Base-by-base conservation (phyloP, 805 yeast genomes). In the Wickerhamomyces alni region DNA sequence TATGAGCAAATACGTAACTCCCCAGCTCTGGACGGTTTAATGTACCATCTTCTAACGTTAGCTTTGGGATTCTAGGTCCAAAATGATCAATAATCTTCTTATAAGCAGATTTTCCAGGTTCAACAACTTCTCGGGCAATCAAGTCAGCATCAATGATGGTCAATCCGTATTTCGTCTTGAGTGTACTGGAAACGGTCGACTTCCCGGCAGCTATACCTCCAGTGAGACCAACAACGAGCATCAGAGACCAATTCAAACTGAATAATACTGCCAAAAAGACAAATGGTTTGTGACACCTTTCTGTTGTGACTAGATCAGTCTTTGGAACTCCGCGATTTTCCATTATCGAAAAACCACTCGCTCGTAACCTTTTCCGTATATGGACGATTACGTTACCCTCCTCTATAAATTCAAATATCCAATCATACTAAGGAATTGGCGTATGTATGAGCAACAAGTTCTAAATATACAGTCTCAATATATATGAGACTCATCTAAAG, bases 171-270 rank as follows among this genome's bases (percentile, higher is more conserved):
- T 75, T 62, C 9, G 75, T 72, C 5, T 59, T 45, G 10, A 93
- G 62, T 27, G 74, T 59, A 15, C 63, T 55, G 0, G 96, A 86
- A 0, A 86, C 97, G 0, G 98, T 91, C 16, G 95, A 82, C 55
- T 93, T 93, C 3, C 99, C 99, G n/a, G 93, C 74, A 5, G 96
- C 96, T 36, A 93, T 93, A 2, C 97, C 96, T 2, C 99, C 99
- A 0, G 99, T 93, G n/a, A 93, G 72, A 1, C 99, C 99, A 6
- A 93, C 74, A 25, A 93, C 72, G 33, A 93, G 72, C 99, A 93
- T 91, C 19, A 11, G 6, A 30, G 11, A 25, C 24, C 24, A 6
- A 21, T 6, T 26, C 13, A 26, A 26, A 26, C 28, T 9, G 28
- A 26, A 13, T 5, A 11, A 5, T 26, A 11, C 26, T n/a, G n/a